Percentiles rank a stretch among this genome's conserved stretches.
phyloP scores from a whole-genome alignment of 2,329 filamentous ascomycete genomes.

The Salinomyces thailandicus region DNA sequence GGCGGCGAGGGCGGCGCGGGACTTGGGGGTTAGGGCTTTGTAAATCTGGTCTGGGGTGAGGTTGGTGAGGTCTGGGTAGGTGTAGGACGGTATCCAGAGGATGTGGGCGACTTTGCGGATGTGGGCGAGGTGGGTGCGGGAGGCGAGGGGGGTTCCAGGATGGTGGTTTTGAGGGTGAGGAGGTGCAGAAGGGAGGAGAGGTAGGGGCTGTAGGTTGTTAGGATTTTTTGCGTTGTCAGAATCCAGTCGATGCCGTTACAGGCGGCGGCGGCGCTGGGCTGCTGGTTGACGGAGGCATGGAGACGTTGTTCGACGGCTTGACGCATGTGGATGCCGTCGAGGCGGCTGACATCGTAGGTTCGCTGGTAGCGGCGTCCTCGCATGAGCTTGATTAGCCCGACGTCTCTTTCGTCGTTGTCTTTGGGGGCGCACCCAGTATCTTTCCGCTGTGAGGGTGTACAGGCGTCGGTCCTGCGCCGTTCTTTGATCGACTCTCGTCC shows the following conservation, averaged over 20 bases:
- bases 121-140: conserved; percentile 1
- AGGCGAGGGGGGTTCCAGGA: conserved; percentile 8
- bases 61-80: conserved; percentile 30
- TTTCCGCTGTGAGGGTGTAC: conserved; percentile 35
- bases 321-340: conserved; percentile 17
- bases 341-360: conserved; percentile 12
- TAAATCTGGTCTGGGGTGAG: conserved; percentile 20
- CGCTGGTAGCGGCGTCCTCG: conserved; percentile 15
- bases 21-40: no score
- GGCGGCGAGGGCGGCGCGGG: no score
- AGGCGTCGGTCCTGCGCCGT: conserved; percentile 24
- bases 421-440: conserved; percentile 29
- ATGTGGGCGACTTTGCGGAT: conserved; percentile 32
- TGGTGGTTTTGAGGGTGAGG: conserved; percentile 3
- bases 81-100: conserved; percentile 36
- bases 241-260: conserved; percentile 36
- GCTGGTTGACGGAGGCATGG: conserved; percentile 6
- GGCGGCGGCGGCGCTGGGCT: background rate
- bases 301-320: conserved; percentile 12
- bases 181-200: conserved; percentile 23
- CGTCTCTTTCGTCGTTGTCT: conserved; percentile 15
- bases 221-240: conserved; percentile 33
- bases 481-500: conserved; percentile 24
- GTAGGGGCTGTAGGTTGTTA: conserved; percentile 29
- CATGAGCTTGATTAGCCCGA: conserved; percentile 24